These are phyloP conservation scores for Fraxinus quadrangulata DNA, from an alignment of 257 asterid genomes.

Conservation along the genomic window DNA sequence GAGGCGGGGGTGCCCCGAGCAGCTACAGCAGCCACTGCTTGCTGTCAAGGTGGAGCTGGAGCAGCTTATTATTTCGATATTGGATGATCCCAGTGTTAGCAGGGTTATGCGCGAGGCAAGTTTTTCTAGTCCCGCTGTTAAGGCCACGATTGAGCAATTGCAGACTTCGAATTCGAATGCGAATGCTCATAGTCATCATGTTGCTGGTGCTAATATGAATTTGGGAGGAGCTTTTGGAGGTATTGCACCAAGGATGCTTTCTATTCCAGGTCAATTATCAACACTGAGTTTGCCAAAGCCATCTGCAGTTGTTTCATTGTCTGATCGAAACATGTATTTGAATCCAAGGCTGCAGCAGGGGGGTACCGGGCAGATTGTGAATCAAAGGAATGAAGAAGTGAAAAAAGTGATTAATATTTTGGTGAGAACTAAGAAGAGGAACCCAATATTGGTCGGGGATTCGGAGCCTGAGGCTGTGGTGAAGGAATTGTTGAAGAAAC, in stretches of 20 bases:
- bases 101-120: conserved; percentile 90
- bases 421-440: conserved; percentile 58
- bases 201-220: conserved; percentile 30
- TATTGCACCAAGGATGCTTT: conserved; percentile 39
- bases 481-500: conserved; percentile 55
- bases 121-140: conserved; percentile 84
- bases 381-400: conserved; percentile 57
- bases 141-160: conserved; percentile 72
- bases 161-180: conserved; percentile 40
- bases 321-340: conserved; percentile 53
- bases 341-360: conserved; percentile 64
- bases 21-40: conserved; percentile 80
- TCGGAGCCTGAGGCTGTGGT: conserved; percentile 67
- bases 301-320: conserved; percentile 22
- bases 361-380: conserved; percentile 38
- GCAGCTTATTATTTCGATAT: conserved; percentile 73
- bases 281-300: conserved; percentile 20
- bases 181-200: conserved; percentile 26
- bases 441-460: conserved; percentile 86
- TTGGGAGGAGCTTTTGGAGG: conserved; percentile 46
- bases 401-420: conserved; percentile 68
- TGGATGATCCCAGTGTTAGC: conserved; percentile 89
- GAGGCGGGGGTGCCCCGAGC: conserved; percentile 83
- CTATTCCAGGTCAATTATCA: conserved; percentile 36
- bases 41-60: conserved; percentile 88